phyloP scores from a whole-genome alignment of 106 monocot species.

The Apostasia shenzhenica region DNA sequence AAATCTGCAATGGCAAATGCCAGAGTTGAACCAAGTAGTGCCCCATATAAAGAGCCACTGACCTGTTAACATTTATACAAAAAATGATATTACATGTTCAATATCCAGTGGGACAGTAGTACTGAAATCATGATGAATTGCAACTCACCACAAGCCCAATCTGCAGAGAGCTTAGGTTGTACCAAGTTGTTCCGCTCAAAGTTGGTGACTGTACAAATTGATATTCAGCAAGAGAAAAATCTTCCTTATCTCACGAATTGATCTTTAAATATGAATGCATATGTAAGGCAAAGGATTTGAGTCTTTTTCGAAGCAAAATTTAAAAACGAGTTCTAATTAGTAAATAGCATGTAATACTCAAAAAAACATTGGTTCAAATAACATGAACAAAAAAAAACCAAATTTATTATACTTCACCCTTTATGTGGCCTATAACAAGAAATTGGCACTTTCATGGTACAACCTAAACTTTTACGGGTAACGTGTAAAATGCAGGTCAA shows the following conservation, averaged over 20 bases:
- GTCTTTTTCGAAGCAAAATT: background rate
- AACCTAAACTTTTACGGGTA: too few relatives aligned
- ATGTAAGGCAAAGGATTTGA: background rate
- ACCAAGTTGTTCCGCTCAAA: conserved; percentile 90
- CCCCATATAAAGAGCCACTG: conserved; percentile 93
- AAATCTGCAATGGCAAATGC: conserved; percentile 77
- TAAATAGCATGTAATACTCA: too few relatives aligned
- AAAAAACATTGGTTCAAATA: too few relatives aligned
- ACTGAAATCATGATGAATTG: background rate
- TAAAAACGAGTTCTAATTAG: background rate
- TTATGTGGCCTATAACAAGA: too few relatives aligned
- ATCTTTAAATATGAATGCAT: background rate
- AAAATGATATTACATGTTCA: background rate
- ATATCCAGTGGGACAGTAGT: background rate
- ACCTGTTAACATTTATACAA: conserved; percentile 42
- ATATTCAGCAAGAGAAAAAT: background rate
- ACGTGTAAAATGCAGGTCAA: too few relatives aligned
- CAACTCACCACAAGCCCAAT: conserved; percentile 83
- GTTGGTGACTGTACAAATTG: conserved; percentile 57
- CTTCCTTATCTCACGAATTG: too few relatives aligned
- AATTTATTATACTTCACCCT: too few relatives aligned
- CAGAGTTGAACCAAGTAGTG: conserved; percentile 71
- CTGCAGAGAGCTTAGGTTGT: conserved; percentile 63
- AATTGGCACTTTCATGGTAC: too few relatives aligned
- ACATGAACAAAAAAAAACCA: too few relatives aligned